Conservation (phyloP, 140 eudicot genomes). For the Erigeron philadelphicus region DNA sequence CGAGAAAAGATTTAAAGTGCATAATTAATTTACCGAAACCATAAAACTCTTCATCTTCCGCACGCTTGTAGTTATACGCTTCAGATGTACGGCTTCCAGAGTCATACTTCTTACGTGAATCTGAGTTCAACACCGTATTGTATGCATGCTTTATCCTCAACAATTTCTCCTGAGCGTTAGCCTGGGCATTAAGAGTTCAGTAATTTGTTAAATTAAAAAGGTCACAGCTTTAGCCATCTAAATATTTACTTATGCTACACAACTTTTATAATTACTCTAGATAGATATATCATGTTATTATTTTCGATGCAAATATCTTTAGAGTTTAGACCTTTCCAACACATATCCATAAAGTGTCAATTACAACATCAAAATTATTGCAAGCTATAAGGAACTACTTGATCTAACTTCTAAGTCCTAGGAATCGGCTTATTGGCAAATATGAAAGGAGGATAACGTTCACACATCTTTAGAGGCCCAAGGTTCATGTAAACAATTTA, state of each 20-base stretch:
- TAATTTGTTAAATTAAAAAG: slow-evolving; percentile 7
- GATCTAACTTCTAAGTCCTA: background rate
- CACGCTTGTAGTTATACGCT: slow-evolving; percentile 38
- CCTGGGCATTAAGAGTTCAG: slow-evolving; percentile 40
- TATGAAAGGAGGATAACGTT: too few species aligned
- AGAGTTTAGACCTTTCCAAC: background rate
- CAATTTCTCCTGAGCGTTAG: slow-evolving; percentile 83
- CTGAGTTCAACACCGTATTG: slow-evolving; percentile 61
- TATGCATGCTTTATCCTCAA: slow-evolving; percentile 95
- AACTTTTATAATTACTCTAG: background rate
- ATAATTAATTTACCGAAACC: slow-evolving; percentile 64
- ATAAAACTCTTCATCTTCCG: slow-evolving; percentile 72
- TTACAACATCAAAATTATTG: background rate
- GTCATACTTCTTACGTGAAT: slow-evolving; percentile 52
- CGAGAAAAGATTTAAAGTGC: background rate
- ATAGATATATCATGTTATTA: background rate
- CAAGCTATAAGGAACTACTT: background rate
- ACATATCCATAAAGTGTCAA: background rate
- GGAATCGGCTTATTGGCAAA: too few species aligned
- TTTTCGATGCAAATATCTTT: slow-evolving; percentile 5
- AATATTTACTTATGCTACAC: background rate
- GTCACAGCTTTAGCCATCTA: background rate
- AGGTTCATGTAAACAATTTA: too few species aligned
- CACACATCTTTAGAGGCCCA: too few species aligned
- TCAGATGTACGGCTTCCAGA: slow-evolving; percentile 44